phyloP scores from a whole-genome alignment of 2,329 filamentous ascomycete species.

The Trichophyton rubrum region DNA sequence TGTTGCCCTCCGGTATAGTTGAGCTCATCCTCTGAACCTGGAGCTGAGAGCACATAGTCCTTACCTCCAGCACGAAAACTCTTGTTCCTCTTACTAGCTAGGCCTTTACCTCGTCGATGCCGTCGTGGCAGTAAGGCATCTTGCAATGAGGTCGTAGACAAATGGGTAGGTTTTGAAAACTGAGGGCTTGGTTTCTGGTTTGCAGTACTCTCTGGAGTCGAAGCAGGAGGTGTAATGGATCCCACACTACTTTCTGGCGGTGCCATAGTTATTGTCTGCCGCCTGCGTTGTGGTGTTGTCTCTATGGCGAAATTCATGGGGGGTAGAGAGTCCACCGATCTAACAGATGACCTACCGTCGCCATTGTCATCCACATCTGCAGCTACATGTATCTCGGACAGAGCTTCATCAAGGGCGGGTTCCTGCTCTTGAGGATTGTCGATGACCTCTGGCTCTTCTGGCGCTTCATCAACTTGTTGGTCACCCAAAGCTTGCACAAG shows the following conservation, averaged over 20 bases:
- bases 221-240: neutral
- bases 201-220: neutral
- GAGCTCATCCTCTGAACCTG: constrained; percentile 3
- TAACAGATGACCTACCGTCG: neutral
- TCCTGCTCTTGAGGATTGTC: constrained; percentile 9
- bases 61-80: neutral
- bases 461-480: neutral
- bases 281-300: neutral
- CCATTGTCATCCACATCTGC: constrained; percentile 1
- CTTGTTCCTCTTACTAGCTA: neutral
- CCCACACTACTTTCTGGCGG: neutral
- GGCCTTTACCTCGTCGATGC: neutral
- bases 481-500: neutral
- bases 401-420: constrained; percentile 2
- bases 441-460: neutral
- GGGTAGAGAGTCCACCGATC: neutral
- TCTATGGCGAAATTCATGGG: neutral
- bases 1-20: neutral
- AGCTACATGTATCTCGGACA: neutral
- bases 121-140: neutral
- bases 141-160: constrained; percentile 2
- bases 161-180: neutral
- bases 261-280: neutral
- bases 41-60: neutral
- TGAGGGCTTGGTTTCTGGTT: neutral